Percentiles rank a stretch among this genome's conserved stretches.
Conservation (phyloP, 352 stramenopile genomes). For the Aphanomyces stellatus region DNA sequence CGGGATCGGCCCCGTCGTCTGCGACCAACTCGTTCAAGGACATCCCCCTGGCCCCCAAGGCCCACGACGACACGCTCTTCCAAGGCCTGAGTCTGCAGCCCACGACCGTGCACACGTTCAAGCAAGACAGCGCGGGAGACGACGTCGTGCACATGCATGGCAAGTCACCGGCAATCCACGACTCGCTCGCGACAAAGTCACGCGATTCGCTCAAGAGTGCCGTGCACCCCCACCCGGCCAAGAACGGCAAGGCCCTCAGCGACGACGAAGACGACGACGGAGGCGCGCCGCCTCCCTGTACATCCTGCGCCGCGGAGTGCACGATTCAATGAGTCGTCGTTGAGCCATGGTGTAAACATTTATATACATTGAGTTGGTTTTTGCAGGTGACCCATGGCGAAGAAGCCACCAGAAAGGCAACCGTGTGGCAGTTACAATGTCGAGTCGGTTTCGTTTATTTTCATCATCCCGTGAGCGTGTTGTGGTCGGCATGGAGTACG, state of each 20-base stretch:
- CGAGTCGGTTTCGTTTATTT: neutral
- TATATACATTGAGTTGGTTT: neutral
- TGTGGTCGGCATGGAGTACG: too few species aligned
- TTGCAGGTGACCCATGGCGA: too few species aligned
- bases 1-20: too few species aligned
- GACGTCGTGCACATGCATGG: conserved; percentile 8
- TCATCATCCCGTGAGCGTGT: too few species aligned
- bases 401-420: too few species aligned
- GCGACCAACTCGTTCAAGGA: neutral
- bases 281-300: neutral
- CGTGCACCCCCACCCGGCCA: neutral
- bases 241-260: neutral
- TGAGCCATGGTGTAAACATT: neutral
- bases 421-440: too few species aligned
- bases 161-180: conserved; percentile 6
- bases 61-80: too few species aligned
- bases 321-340: neutral
- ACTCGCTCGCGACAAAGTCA: neutral
- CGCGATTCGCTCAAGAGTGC: neutral
- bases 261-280: neutral
- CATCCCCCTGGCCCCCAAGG: neutral
- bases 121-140: conserved; percentile 14
- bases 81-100: too few species aligned
- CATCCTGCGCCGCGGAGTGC: neutral
- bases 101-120: neutral